A percentile compares a stretch with the other conserved stretches of the same genome.
Conservation (phyloP, 768 basidiomycete genomes). For the Pulveroboletus frians region DNA sequence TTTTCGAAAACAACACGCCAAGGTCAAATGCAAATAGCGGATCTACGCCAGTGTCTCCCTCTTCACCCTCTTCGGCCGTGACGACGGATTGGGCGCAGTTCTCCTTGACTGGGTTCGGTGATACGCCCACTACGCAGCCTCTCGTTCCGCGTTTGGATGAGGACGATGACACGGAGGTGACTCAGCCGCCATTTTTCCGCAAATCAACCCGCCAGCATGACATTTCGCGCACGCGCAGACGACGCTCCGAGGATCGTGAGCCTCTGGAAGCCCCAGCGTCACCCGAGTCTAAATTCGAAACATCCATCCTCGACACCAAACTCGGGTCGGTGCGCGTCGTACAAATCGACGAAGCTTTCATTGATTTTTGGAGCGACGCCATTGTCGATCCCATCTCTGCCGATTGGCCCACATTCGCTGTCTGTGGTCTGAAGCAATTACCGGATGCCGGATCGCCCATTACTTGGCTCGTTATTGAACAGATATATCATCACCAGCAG, state of each 20-base stretch:
- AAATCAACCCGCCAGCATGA: slow-evolving; percentile 33
- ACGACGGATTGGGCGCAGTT: slow-evolving; percentile 63
- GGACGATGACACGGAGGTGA: slow-evolving; percentile 63
- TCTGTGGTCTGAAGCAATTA: slow-evolving; percentile 58
- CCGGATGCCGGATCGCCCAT: slow-evolving; percentile 28
- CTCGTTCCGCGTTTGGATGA: slow-evolving; percentile 56
- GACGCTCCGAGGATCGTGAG: slow-evolving; percentile 18
- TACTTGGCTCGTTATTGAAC: slow-evolving; percentile 68
- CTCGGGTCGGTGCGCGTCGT: slow-evolving; percentile 39
- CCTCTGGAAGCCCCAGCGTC: slow-evolving; percentile 8
- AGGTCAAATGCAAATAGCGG: slow-evolving; percentile 13
- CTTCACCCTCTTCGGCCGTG: slow-evolving; percentile 27
- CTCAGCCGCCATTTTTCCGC: slow-evolving; percentile 34
- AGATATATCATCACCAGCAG: slow-evolving; percentile 41
- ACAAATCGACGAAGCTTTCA: slow-evolving; percentile 74
- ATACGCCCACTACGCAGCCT: slow-evolving; percentile 29
- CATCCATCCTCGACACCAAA: slow-evolving; percentile 30
- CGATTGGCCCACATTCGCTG: slow-evolving; percentile 63
- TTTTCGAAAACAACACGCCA: slow-evolving; percentile 20
- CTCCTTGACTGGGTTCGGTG: slow-evolving; percentile 58
- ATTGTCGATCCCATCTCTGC: slow-evolving; percentile 61
- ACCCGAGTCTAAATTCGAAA: slow-evolving; percentile 17
- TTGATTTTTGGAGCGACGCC: slow-evolving; percentile 79
- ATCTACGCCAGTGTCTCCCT: slow-evolving; percentile 25
- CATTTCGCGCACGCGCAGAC: slow-evolving; percentile 25